A percentile compares a stretch with the other conserved stretches of the same genome.
Conservation (phyloP, 1,139 yeast species). For the Debaryomyces sp. region DNA sequence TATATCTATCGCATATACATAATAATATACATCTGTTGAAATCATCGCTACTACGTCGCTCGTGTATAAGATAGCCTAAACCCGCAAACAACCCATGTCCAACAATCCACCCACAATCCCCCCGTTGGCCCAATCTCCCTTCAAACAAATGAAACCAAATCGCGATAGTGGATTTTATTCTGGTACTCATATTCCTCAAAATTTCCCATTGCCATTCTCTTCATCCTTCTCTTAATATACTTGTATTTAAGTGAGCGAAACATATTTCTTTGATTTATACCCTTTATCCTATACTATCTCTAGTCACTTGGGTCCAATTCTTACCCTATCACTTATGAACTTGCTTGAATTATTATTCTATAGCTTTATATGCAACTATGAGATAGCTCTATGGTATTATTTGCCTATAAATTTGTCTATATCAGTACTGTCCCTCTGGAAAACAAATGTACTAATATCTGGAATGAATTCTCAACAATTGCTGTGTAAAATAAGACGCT, state of each 20-base stretch:
- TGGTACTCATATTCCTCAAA: constrained; percentile 7
- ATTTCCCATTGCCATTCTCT: background rate
- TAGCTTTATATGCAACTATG: background rate
- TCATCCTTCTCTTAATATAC: background rate
- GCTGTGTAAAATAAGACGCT: background rate
- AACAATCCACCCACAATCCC: background rate
- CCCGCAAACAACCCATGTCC: background rate
- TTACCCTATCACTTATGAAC: background rate
- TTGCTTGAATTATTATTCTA: background rate
- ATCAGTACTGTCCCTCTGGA: background rate
- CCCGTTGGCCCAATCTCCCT: background rate
- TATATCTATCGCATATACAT: background rate
- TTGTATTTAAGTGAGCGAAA: constrained; percentile 1
- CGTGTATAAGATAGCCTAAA: background rate
- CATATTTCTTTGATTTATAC: background rate
- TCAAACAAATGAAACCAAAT: constrained; percentile 5
- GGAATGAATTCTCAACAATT: background rate
- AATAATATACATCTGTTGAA: constrained; percentile 1
- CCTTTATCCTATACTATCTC: background rate
- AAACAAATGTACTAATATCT: background rate
- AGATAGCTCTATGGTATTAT: background rate
- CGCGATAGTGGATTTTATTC: constrained; percentile 7
- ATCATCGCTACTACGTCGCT: too few relatives aligned
- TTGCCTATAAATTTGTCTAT: background rate
- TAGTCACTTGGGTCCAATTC: background rate